Evolutionary conservation across 768 basidiomycete genomes (phyloP).

Genomic region (Candolleomyces eurysporus): DNA sequence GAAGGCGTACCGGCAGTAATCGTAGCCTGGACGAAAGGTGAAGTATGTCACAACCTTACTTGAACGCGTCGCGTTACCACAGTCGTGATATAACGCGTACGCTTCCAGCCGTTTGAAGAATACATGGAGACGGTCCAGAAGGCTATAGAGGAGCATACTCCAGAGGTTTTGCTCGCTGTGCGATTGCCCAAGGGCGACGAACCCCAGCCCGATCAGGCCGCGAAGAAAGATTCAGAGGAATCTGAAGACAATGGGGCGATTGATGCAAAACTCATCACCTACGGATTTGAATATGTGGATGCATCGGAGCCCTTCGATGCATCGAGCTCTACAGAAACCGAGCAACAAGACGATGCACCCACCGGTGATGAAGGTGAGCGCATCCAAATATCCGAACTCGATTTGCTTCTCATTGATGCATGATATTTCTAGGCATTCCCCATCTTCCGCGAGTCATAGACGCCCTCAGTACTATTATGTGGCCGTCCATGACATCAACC

Average conservation of each 20-base stretch:
- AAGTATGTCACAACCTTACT: conserved; percentile 43
- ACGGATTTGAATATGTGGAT: conserved; percentile 80
- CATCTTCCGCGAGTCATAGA: conserved; percentile 68
- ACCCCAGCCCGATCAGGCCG: conserved; percentile 7
- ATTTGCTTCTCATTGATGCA: not conserved
- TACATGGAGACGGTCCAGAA: conserved; percentile 49
- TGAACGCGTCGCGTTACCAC: not conserved
- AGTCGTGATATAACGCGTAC: not conserved
- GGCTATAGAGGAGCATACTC: conserved; percentile 49
- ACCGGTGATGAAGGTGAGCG: conserved; percentile 22
- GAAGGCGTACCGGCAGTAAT: conserved; percentile 65
- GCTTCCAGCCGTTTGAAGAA: conserved; percentile 54
- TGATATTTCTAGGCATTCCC: conserved; percentile 40
- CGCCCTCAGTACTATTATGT: conserved; percentile 84
- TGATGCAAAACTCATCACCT: conserved; percentile 64
- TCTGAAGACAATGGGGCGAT: conserved; percentile 49
- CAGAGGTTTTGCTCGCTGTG: conserved; percentile 74
- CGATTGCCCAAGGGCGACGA: conserved; percentile 32
- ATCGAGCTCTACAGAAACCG: not conserved
- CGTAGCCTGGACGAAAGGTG: conserved; percentile 65
- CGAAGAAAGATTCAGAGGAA: conserved; percentile 21
- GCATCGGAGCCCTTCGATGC: conserved; percentile 30
- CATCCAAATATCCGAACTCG: not conserved
- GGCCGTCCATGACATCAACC: conserved; percentile 66
- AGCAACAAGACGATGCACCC: conserved; percentile 5